Percentiles rank a stretch among this genome's conserved stretches.
Evolutionary conservation across 345 rosid species (phyloP).

Genomic region (Viola odorata): DNA sequence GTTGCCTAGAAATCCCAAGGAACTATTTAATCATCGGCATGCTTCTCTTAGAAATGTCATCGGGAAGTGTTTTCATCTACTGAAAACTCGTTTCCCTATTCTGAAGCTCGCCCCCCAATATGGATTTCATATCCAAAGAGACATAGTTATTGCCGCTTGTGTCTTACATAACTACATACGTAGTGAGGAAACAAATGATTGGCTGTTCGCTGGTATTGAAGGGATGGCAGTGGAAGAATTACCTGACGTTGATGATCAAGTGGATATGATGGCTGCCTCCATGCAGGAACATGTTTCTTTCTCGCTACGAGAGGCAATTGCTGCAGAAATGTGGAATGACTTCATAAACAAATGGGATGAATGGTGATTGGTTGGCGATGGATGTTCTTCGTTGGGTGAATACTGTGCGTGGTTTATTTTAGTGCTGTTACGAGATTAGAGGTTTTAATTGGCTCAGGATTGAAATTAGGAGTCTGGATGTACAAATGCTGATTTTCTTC

Average conservation of each 20-base stretch:
- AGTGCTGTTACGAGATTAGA: too few relatives aligned
- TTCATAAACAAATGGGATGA: constrained; percentile 56
- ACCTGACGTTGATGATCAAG: constrained; percentile 44
- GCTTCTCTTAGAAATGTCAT: constrained; percentile 46
- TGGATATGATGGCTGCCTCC: constrained; percentile 44
- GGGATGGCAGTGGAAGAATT: constrained; percentile 34
- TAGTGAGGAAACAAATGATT: constrained; percentile 60
- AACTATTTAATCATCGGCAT: constrained; percentile 74
- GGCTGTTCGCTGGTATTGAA: constrained; percentile 50
- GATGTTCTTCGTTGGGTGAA: too few relatives aligned
- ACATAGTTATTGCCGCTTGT: constrained; percentile 72
- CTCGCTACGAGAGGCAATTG: constrained; percentile 47
- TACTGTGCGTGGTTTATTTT: too few relatives aligned
- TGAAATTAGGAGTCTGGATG: too few relatives aligned
- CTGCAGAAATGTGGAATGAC: constrained; percentile 68
- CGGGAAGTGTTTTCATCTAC: constrained; percentile 40
- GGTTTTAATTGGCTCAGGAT: too few relatives aligned
- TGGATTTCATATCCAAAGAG: constrained; percentile 73
- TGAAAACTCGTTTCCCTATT: constrained; percentile 68
- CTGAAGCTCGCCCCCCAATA: constrained; percentile 69
- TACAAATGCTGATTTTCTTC: too few relatives aligned
- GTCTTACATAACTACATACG: constrained; percentile 64
- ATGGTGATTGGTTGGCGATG: constrained; percentile 10
- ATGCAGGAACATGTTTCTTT: constrained; percentile 46
- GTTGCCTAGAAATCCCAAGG: constrained; percentile 56